Conservation (phyloP, 2,329 filamentous ascomycete species). For the Aspergillus costaricaensis region DNA sequence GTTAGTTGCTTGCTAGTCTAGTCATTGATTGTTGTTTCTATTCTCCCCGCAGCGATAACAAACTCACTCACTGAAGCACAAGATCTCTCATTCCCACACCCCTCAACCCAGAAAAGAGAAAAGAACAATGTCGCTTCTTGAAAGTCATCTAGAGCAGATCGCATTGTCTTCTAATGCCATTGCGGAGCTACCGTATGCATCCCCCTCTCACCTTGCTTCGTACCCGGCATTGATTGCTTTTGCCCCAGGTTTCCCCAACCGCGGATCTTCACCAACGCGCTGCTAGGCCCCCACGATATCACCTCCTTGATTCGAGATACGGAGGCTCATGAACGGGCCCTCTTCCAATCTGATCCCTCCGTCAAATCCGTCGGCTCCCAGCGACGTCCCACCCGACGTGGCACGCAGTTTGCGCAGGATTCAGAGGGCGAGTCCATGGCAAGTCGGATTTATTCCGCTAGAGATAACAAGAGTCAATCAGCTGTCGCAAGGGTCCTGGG, state of each 20-base stretch:
- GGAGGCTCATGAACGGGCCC: slow-evolving; percentile 87
- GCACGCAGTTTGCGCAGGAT: slow-evolving; percentile 51
- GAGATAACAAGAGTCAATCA: slow-evolving; percentile 68
- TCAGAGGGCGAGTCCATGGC: slow-evolving; percentile 45
- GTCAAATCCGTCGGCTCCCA: slow-evolving; percentile 51
- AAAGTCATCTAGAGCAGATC: slow-evolving; percentile 75
- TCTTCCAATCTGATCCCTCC: slow-evolving; percentile 86
- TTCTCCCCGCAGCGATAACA: neutral
- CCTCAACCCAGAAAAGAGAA: slow-evolving; percentile 24
- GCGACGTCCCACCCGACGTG: slow-evolving; percentile 49
- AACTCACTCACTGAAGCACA: neutral
- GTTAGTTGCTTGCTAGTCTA: neutral
- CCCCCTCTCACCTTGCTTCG: neutral
- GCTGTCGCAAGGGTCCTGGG: slow-evolving; percentile 89
- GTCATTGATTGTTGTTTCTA: neutral
- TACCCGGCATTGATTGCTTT: neutral
- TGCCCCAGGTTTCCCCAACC: slow-evolving; percentile 73
- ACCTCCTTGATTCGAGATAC: slow-evolving; percentile 93
- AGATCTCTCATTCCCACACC: neutral
- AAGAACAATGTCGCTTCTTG: slow-evolving; percentile 64
- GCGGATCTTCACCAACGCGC: slow-evolving; percentile 93
- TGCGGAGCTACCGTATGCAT: slow-evolving; percentile 67
- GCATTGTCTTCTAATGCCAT: slow-evolving; percentile 74
- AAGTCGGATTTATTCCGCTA: slow-evolving; percentile 50
- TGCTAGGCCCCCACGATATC: slow-evolving; percentile 86